phyloP scores from a whole-genome alignment of 148 eudicot genomes.

The Cornus controversa region DNA sequence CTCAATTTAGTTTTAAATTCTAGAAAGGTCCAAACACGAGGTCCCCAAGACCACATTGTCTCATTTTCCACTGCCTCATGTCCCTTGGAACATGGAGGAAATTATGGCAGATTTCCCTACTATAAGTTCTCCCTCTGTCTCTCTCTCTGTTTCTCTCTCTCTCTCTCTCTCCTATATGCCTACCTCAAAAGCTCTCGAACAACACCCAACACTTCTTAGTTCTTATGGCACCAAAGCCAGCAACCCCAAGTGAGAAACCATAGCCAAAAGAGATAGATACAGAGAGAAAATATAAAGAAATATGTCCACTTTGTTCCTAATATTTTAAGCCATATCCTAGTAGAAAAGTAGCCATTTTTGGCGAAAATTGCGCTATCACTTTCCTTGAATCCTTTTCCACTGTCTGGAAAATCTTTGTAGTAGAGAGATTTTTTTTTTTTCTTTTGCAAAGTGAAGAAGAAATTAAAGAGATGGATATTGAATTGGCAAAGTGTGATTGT shows the following conservation, averaged over 20 bases:
- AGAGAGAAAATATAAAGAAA: background rate
- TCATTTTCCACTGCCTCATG: conserved; percentile 49
- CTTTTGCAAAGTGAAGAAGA: too few species aligned
- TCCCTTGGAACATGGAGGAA: conserved; percentile 78
- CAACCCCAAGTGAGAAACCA: conserved; percentile 9
- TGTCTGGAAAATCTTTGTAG: background rate
- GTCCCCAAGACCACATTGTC: conserved; percentile 39
- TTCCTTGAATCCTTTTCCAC: too few species aligned
- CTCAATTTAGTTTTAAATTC: background rate
- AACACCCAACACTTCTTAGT: conserved; percentile 8
- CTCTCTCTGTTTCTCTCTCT: background rate
- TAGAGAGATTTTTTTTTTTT: background rate
- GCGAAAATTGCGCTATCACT: background rate
- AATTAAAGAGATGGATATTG: conserved; percentile 46
- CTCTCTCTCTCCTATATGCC: background rate
- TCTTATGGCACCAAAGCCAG: conserved; percentile 9
- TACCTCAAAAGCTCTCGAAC: conserved; percentile 2
- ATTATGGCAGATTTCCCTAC: conserved; percentile 54
- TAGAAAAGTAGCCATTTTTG: background rate
- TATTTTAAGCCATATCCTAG: background rate
- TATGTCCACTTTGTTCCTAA: too few species aligned
- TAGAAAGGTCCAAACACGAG: conserved; percentile 15
- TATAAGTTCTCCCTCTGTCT: conserved; percentile 20
- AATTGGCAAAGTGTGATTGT: conserved; percentile 63
- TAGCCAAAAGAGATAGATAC: conserved; percentile 10